These are phyloP conservation scores for Suillus weaverae DNA, from an alignment of 768 basidiomycete genomes.

Conservation along the genomic window DNA sequence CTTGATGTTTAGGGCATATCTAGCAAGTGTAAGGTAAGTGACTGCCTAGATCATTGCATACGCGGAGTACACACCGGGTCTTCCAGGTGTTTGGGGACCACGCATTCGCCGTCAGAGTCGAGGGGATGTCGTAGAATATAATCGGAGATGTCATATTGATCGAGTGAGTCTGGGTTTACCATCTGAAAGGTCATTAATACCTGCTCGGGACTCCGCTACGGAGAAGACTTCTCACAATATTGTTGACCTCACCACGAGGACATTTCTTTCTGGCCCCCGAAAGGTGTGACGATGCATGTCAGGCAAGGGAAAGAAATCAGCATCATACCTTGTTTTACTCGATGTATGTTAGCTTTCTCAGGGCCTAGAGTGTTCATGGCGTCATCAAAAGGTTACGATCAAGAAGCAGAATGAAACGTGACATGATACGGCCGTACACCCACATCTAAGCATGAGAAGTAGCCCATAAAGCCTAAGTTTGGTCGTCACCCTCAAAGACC, in stretches of 20 bases:
- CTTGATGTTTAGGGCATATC: constrained; percentile 43
- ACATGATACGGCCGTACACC: constrained; percentile 8
- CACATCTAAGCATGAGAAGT: background rate
- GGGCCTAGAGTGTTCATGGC: constrained; percentile 4
- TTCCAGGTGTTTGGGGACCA: constrained; percentile 53
- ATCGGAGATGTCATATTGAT: constrained; percentile 27
- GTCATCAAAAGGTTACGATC: background rate
- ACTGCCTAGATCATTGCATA: background rate
- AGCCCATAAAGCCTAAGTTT: constrained; percentile 3
- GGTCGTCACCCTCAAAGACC: constrained; percentile 13
- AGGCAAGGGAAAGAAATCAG: background rate
- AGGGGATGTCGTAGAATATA: constrained; percentile 49
- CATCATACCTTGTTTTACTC: constrained; percentile 21
- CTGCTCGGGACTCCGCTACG: constrained; percentile 5
- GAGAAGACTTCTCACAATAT: constrained; percentile 4
- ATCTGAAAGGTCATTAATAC: constrained; percentile 4
- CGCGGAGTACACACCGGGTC: constrained; percentile 33
- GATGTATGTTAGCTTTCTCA: constrained; percentile 25
- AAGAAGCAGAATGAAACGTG: constrained; percentile 17
- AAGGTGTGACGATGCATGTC: background rate
- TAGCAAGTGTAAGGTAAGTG: constrained; percentile 15
- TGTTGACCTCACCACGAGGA: constrained; percentile 6
- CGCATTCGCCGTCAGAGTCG: constrained; percentile 25
- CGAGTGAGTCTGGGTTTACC: background rate
- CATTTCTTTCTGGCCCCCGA: constrained; percentile 8